Base-by-base conservation (phyloP, 2,329 filamentous ascomycete genomes). In the Apiospora koreana region DNA sequence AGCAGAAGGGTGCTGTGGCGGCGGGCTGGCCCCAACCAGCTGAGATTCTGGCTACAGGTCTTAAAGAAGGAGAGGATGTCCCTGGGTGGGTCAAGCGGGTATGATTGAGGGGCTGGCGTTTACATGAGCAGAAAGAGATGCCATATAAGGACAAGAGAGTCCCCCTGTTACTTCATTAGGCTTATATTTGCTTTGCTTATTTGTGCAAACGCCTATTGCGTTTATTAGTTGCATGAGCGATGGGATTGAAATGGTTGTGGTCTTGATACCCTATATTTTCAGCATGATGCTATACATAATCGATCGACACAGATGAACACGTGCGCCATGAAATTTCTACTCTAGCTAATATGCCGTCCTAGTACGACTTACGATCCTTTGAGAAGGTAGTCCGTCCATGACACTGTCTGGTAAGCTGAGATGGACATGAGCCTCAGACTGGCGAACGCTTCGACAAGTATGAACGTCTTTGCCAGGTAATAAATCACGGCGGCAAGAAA, bases 21-120 rank as follows among this genome's bases (percentile, higher is more conserved):
- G 92, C 92, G 1, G 93, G 93, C 0, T 98, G 95, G 83, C 94
- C 95, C 1, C 84, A 83, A 58, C 89, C 93, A 0, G 94, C 91
- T 86, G 85, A 89, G 70, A 91, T 92, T 0, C 87, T 97, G 21
- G 85, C 84, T 64, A 85, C 87, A 43, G 88, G 88, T 73, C 86
- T 85, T 18, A 86, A 87, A 62, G 87, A 91, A 73, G 85, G 87
- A 0, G 81, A 85, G 3, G 87, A 88, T 62, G 91, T 95, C 46
- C 91, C 93, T 0, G 94, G 93, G 0, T 96, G 93, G 93, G 93
- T 94, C 9, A 50, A 54, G 35, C 18, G 35, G 18, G 46, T 38
- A 28, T 25, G 3, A 50, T n/a, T n/a, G n/a, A 16, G 10, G 28
- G 31, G 21, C 38, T 21, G 58, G 58, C 21, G n/a, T 45, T n/a